Evolutionary conservation across 768 basidiomycete genomes (phyloP), one percentile per base, ranked within the genome.

Genomic region (Boletus vinaceobasis): DNA sequence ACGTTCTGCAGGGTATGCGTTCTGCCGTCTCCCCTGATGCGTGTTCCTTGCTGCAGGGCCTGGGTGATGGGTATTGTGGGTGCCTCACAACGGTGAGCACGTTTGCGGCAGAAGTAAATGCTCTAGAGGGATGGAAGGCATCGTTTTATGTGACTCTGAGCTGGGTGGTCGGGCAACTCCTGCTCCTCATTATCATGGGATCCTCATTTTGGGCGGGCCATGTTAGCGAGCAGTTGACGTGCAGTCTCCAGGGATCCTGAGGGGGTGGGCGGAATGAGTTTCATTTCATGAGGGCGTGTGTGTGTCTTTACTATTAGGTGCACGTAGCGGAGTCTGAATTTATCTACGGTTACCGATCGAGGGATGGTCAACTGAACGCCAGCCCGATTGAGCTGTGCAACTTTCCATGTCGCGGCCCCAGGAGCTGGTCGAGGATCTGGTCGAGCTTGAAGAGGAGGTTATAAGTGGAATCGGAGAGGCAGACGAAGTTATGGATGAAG

Each of bases 61-160:
- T 98, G 36, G 76, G 78, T 23, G 93, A 98, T 67, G 97, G 97
- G 7, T 98, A 93, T 66, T 98, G 95, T 67, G 97, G 94, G 11
- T 94, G 93, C 73, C 76, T 98, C 61, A 95, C 88, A 2, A 99
- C 97, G 1, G 81, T 99, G 61, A 93, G 90, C 69, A 98, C 95
- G 17, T 96, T 98, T 65, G 88, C 85, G 2, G 86, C 86, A 9
- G 97, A 99, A 67, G 68, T 90, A 21, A 72, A 76, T 33, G 79
- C 80, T 39, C 73, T 94, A 56, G 70, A 74, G 40, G 68, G 75
- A 32, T 67, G 81, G 69, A 83, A 79, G 64, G 83, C 85, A 29
- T 83, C 79, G 74, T 64, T 83, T 43, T 98, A 98, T 68, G 82
- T 80, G 27, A 58, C 78, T 2, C 64, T 82, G 40, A 95, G 90